phyloP scores from a whole-genome alignment of 805 yeast genomes.

The Kodamaea hsintzibuensis region DNA sequence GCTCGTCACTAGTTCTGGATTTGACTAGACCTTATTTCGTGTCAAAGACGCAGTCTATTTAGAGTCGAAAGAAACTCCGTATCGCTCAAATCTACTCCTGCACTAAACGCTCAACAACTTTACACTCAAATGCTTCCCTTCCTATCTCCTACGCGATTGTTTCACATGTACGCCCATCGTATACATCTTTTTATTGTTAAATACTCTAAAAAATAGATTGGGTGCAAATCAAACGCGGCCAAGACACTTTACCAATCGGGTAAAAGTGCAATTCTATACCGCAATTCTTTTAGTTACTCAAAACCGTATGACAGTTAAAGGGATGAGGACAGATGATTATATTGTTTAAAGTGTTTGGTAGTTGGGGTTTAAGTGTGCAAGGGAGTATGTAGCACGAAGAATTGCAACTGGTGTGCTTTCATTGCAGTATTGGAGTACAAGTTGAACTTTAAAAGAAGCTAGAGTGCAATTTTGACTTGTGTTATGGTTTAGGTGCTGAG shows the following conservation, averaged over 20 bases:
- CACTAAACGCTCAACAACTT: no score
- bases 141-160: slow-evolving; percentile 2
- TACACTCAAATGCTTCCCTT: background rate
- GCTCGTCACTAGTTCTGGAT: no score
- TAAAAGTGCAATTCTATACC: slow-evolving; percentile 4
- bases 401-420: background rate
- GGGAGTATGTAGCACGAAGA: background rate
- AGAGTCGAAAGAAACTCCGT: no score
- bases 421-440: background rate
- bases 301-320: background rate
- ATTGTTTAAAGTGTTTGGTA: background rate
- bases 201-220: background rate
- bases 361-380: background rate
- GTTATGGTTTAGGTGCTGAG: background rate
- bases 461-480: background rate
- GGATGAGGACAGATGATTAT: background rate
- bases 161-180: background rate
- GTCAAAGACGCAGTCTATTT: no score
- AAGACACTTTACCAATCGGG: slow-evolving; percentile 2
- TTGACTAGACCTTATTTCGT: no score
- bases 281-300: background rate
- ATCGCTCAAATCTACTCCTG: no score
- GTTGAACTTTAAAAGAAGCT: background rate
- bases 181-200: background rate
- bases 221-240: slow-evolving; percentile 2